These are phyloP conservation scores for Cladosporium sp. DNA, from an alignment of 2,329 filamentous ascomycete species.

Conservation along the genomic window DNA sequence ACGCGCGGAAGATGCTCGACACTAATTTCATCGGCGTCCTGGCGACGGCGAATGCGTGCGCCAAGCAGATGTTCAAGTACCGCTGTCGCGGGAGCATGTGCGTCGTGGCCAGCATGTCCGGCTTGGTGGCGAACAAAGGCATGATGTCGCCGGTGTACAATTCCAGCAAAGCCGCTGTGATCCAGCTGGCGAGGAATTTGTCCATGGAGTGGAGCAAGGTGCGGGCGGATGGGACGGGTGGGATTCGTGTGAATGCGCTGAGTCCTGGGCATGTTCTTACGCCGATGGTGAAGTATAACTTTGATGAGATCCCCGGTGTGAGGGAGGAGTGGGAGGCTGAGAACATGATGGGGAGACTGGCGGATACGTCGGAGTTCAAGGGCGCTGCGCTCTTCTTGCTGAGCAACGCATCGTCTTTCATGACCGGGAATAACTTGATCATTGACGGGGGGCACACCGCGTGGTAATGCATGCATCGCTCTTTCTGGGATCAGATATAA, in stretches of 20 bases:
- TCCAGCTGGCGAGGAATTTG: constrained; percentile 49
- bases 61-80: constrained; percentile 45
- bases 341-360: constrained; percentile 51
- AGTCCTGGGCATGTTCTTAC: constrained; percentile 34
- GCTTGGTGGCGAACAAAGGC: constrained; percentile 1
- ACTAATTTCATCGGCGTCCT: constrained; percentile 50
- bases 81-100: constrained; percentile 42
- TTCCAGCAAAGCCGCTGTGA: constrained; percentile 52
- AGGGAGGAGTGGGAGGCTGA: constrained; percentile 52
- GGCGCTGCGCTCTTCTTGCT: constrained; percentile 65
- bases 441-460: constrained; percentile 64
- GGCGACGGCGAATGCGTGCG: constrained; percentile 43
- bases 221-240: constrained; percentile 18
- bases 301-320: constrained; percentile 39
- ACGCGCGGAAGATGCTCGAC: constrained; percentile 35
- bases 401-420: constrained; percentile 64
- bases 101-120: constrained; percentile 37
- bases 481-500: no score
- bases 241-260: constrained; percentile 32
- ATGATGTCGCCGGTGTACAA: constrained; percentile 48
- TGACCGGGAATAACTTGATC: constrained; percentile 65
- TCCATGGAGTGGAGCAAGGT: constrained; percentile 47
- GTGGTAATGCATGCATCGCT: no score
- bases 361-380: constrained; percentile 54
- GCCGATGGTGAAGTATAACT: constrained; percentile 27